These are phyloP conservation scores for Lodderomyces pseudojiufengensis DNA, from an alignment of 1,139 yeast genomes.

Conservation along the genomic window DNA sequence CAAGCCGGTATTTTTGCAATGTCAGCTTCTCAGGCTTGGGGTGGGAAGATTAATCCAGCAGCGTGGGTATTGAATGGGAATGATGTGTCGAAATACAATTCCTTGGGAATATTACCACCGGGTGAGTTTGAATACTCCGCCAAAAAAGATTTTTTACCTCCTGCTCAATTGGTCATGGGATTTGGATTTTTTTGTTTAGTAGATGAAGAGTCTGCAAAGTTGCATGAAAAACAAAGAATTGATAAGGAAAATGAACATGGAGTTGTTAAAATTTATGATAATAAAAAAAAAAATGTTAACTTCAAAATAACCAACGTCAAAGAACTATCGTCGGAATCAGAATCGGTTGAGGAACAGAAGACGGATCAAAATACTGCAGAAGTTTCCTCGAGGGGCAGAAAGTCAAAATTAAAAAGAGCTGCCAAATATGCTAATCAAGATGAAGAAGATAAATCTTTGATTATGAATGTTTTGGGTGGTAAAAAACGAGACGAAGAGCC, in stretches of 20 bases:
- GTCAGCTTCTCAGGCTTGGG: slow-evolving; percentile 90
- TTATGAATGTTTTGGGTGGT: slow-evolving; percentile 82
- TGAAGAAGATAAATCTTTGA: slow-evolving; percentile 72
- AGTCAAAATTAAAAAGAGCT: slow-evolving; percentile 76
- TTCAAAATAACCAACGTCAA: slow-evolving; percentile 12
- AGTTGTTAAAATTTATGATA: slow-evolving; percentile 36
- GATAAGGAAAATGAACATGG: slow-evolving; percentile 47
- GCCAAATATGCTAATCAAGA: slow-evolving; percentile 87
- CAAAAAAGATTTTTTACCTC: slow-evolving; percentile 66
- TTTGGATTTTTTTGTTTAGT: slow-evolving; percentile 76
- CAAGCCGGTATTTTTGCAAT: slow-evolving; percentile 89
- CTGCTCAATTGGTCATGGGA: slow-evolving; percentile 86
- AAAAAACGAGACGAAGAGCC: slow-evolving; percentile 50
- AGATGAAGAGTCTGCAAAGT: slow-evolving; percentile 48
- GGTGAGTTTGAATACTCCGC: slow-evolving; percentile 61
- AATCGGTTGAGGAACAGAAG: slow-evolving; percentile 10
- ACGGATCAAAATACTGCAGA: slow-evolving; percentile 9
- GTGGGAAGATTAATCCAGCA: slow-evolving; percentile 69
- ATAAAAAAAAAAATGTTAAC: slow-evolving; percentile 32
- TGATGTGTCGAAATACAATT: slow-evolving; percentile 65
- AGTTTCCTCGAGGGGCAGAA: slow-evolving; percentile 67
- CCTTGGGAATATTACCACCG: slow-evolving; percentile 60
- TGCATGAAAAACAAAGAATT: slow-evolving; percentile 35
- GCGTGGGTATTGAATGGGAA: slow-evolving; percentile 78
- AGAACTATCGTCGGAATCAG: slow-evolving; percentile 12